Conservation (phyloP, 129 eudicot species). For the Apium graveolens region DNA sequence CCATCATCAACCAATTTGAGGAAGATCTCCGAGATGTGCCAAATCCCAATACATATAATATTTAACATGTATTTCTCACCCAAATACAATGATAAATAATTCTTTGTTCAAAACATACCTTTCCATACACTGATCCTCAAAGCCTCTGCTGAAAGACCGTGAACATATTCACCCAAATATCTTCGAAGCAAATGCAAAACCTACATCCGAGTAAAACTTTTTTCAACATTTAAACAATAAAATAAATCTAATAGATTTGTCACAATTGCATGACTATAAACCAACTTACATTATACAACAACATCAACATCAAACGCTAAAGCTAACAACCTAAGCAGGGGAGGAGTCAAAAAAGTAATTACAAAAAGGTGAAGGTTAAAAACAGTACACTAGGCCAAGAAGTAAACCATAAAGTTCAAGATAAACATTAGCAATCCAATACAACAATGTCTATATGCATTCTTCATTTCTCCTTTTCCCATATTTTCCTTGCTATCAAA, state of each 20-base stretch:
- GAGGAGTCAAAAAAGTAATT: background rate
- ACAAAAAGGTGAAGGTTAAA: background rate
- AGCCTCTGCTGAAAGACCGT: slow-evolving; percentile 96
- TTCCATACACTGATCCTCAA: slow-evolving; percentile 92
- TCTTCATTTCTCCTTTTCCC: background rate
- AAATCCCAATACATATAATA: background rate
- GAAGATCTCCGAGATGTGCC: background rate
- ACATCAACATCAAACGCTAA: background rate
- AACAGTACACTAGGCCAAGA: background rate
- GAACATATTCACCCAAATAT: slow-evolving; percentile 97
- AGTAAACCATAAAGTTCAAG: background rate
- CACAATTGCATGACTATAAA: background rate
- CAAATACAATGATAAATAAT: background rate
- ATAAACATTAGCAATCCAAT: background rate
- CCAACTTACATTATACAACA: background rate
- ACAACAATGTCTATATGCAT: background rate
- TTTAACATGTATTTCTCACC: background rate
- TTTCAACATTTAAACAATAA: background rate
- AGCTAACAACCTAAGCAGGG: background rate
- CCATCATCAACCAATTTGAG: background rate
- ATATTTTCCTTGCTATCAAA: too few relatives aligned
- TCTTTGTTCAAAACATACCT: slow-evolving; percentile 30
- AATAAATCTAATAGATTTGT: background rate
- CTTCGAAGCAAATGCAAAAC: slow-evolving; percentile 95
- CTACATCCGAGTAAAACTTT: slow-evolving; percentile 21